Evolutionary conservation across 2,329 filamentous ascomycete genomes (phyloP).

Genomic region (Alternaria hordeiaustralica): DNA sequence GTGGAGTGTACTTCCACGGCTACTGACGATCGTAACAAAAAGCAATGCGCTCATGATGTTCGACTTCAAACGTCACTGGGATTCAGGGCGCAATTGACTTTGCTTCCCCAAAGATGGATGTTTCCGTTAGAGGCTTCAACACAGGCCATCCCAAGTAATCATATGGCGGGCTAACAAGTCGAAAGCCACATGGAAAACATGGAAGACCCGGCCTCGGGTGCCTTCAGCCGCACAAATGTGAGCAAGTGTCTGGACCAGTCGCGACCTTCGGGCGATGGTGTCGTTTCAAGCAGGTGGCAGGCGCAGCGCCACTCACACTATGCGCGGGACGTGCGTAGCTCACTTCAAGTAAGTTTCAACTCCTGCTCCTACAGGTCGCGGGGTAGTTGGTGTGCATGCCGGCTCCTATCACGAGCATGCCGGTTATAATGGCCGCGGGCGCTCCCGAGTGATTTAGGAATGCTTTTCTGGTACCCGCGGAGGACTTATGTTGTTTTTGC

Average conservation of each 20-base stretch:
- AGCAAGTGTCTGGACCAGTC: not conserved
- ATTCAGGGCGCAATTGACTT: not conserved
- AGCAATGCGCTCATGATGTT: not conserved
- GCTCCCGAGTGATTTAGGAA: constrained; percentile 4
- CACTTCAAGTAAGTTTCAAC: constrained; percentile 8
- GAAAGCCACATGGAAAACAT: not conserved
- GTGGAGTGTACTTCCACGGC: not conserved
- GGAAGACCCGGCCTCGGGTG: not conserved
- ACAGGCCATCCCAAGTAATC: not conserved
- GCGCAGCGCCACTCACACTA: constrained; percentile 3
- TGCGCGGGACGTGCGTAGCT: constrained; percentile 6
- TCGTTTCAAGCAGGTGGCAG: constrained; percentile 13
- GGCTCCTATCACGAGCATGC: not conserved
- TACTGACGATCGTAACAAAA: not conserved
- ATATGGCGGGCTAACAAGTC: not conserved
- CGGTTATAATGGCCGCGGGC: constrained; percentile 12
- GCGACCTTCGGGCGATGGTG: not conserved
- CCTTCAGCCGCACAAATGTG: not conserved
- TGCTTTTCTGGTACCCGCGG: constrained; percentile 4
- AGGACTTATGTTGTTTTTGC: not conserved
- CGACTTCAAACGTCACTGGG: not conserved
- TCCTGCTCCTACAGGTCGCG: constrained; percentile 1
- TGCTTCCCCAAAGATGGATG: not conserved
- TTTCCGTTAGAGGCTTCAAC: not conserved
- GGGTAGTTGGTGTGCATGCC: constrained; percentile 6